Evolutionary conservation across 2,329 filamentous ascomycete genomes (phyloP).

Genomic region (Niveomyces coronatus): DNA sequence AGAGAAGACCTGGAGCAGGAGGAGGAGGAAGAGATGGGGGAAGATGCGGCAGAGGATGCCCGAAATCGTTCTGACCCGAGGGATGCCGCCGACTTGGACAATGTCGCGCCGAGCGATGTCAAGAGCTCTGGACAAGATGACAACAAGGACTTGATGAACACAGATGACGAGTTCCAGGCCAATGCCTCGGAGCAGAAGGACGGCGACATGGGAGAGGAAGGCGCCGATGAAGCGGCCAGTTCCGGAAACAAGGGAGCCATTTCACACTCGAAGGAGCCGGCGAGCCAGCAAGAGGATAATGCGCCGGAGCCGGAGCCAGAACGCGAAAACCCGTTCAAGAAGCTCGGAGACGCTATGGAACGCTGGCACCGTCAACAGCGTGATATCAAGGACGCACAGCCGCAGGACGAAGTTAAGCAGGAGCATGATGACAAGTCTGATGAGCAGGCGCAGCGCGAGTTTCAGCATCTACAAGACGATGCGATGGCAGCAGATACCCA

Average conservation of each 20-base stretch:
- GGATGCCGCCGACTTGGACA: conserved; percentile 42
- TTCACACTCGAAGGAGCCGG: conserved; percentile 36
- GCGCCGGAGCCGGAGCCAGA: conserved; percentile 32
- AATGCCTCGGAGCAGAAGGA: conserved; percentile 55
- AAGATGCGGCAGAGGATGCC: conserved; percentile 33
- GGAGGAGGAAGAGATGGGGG: conserved; percentile 21
- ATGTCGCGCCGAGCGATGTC: conserved; percentile 52
- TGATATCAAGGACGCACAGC: conserved; percentile 56
- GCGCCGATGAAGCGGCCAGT: conserved; percentile 52
- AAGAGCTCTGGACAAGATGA: conserved; percentile 56
- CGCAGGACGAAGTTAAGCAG: conserved; percentile 37
- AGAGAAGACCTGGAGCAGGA: conserved; percentile 18
- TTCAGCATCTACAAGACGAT: conserved; percentile 85
- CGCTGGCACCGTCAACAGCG: conserved; percentile 83
- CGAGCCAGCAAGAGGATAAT: conserved; percentile 33
- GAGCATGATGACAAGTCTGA: conserved; percentile 39
- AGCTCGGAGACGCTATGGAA: conserved; percentile 85
- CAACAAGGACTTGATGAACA: conserved; percentile 51
- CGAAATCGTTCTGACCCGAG: conserved; percentile 17
- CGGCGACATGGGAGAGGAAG: conserved; percentile 54
- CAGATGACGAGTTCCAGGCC: conserved; percentile 49
- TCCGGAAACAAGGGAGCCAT: conserved; percentile 52
- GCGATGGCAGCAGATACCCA: conserved; percentile 76
- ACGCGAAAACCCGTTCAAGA: conserved; percentile 70
- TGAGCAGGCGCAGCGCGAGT: conserved; percentile 73